Evolutionary conservation across 371 early-diverging fungal species (phyloP), one percentile per base, ranked within the genome.

Genomic region (Mortierella sp.): DNA sequence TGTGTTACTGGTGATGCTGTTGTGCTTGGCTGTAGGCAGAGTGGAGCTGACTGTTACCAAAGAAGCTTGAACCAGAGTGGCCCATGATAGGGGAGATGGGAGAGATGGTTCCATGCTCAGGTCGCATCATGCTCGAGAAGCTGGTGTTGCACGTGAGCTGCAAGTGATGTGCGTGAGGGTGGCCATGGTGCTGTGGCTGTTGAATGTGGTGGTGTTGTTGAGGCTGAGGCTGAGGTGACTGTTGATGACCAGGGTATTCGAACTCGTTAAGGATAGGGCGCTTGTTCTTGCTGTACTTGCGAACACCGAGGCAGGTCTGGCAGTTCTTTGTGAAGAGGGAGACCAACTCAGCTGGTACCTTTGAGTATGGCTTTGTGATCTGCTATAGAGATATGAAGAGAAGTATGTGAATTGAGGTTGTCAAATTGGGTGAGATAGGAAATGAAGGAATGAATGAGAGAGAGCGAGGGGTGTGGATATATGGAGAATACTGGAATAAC

Each of bases 281-380:
- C 66, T 80, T 80, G 70, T 80, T 80, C 64, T 80, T 80, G 70
- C 75, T 75, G 69, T 75, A 80, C 62, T 75, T 80, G 30, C 75
- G 81, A 18, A 80, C 81, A 58, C 81, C 75, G 22, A 80, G 73
- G 26, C 81, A 80, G 1, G 81, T 80, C 66, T 75, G 81, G 43
- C 81, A 80, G 64, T 80, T 80, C 75, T 80, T 80, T 26, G 81
- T 80, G 74, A 80, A 80, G 62, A 80, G 81, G 8, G 75, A 75
- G 60, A 80, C 81, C 20, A 80, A 62, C 52, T 80, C 81, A 65
- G 81, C 81, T 5, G 75, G 81, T 12, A 80, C 81, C 45, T 80
- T 80, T 18, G 81, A 80, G 64, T 80, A 80, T 32, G 81, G 75
- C 52, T 80, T 80, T 28, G 81, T 80, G 66, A 80, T 80, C 81